Base-by-base conservation (phyloP, 345 rosid genomes). In the Capsella bursapastoris region DNA sequence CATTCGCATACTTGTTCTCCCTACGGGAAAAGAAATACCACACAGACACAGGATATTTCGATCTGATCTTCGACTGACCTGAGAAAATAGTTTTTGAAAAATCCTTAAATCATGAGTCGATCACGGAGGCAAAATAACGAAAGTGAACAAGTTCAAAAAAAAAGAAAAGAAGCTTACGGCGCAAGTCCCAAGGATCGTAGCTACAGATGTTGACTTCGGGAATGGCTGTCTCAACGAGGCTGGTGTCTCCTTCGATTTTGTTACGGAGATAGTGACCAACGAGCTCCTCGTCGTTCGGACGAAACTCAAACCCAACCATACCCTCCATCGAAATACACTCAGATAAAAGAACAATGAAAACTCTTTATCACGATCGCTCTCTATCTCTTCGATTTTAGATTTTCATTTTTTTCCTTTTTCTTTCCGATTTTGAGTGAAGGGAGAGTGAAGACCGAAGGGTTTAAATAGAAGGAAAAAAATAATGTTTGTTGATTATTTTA, bases 141-240 rank as follows among this genome's bases (percentile, higher is more conserved):
- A 22, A 22, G 25, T 22, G 25, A 22, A 22, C 25, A 22, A 22
- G 25, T 22, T 22, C 25, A 22, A 22, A 22, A 1, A 22, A 22
- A 22, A 22, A 18, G 18, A 18, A 1, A 22, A 22, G 16, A 0
- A 41, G 65, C 50, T 66, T 76, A 83, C 86, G 48, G 2, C 82
- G 87, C 43, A 89, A 40, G 0, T 89, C 47, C 86, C 84, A 80
- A 6, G 95, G 95, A 49, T 89, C 90, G 1, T 4, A 72, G 41
- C 47, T 35, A 73, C 72, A 80, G 28, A 87, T 71, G 22, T 84
- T 70, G 72, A 83, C 66, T 35, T 80, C 86, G 5, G 52, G 64
- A 29, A 89, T 79, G 10, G 18, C 3, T 40, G 0, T 14, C 1
- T 77, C 7, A 0, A 64, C 67, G 29, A 71, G 69, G 10, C 2